Evolutionary conservation across 345 rosid genomes (phyloP).

Genomic region (Murraya paniculata): DNA sequence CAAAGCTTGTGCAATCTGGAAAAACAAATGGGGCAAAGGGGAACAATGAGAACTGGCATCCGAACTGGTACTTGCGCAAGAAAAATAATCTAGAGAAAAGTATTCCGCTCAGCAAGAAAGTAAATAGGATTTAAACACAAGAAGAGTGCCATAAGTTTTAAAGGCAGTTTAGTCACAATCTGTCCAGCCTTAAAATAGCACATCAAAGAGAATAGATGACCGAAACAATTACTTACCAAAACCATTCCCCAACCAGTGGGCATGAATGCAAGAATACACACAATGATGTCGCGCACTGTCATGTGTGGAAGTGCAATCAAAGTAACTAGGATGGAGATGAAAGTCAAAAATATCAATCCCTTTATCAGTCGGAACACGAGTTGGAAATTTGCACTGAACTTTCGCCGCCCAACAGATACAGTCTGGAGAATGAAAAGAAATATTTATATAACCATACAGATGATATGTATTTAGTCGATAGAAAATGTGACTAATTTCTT

Average conservation of each 20-base stretch:
- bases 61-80: not conserved
- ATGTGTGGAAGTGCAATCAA: slow-evolving; percentile 81
- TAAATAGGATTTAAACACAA: not conserved
- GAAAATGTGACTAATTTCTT: not conserved
- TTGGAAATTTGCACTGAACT: slow-evolving; percentile 91
- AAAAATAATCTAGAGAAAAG: not conserved
- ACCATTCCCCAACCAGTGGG: slow-evolving; percentile 99
- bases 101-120: not conserved
- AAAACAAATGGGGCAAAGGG: not conserved
- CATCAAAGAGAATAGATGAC: not conserved
- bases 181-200: not conserved
- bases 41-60: not conserved
- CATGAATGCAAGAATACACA: slow-evolving; percentile 96
- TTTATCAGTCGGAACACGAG: slow-evolving; percentile 90
- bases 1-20: slow-evolving; percentile 94
- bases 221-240: slow-evolving; percentile 47
- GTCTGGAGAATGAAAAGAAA: slow-evolving; percentile 46
- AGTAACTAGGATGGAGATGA: slow-evolving; percentile 68
- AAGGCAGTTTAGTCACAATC: not conserved
- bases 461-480: too few species aligned
- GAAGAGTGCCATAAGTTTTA: not conserved
- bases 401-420: slow-evolving; percentile 92
- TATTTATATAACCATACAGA: not conserved
- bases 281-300: slow-evolving; percentile 81
- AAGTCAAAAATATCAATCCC: slow-evolving; percentile 91